Evolutionary conservation across 2,329 filamentous ascomycete genomes (phyloP), one percentile per base, ranked within the genome.

Genomic region (Colletotrichum lindemuthianum): DNA sequence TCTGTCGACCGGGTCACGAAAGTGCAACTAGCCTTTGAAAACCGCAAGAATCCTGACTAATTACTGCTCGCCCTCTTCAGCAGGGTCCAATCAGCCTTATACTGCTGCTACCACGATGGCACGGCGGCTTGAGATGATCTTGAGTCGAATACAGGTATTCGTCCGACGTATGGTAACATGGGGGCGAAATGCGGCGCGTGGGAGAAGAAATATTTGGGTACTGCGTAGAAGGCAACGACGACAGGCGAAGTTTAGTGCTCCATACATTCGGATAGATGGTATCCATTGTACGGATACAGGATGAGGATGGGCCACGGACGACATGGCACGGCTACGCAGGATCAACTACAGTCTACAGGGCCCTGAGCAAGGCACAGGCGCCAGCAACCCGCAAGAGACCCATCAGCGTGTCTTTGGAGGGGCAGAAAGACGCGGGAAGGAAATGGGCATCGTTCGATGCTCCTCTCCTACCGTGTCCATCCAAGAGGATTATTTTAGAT

Each of bases 401-500:
- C 15, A 34, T 34, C 15, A 32, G 37, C 41, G 43, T 12, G 41
- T 32, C 48, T 56, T 39, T 47, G 16, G 33, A 37, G 57, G 44
- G 34, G 16, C 40, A 10, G 43, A 40, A 51, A 24, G 45, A 10
- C 36, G 48, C 24, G 58, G 58, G 44, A 51, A 32, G 44, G 40
- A 52, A 61, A 65, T 56, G 51, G 34, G 24, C 51, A 56, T 61
- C 57, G 47, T 61, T 65, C 45, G 44, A 56, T 39, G 32, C 39
- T 65, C 40, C 34, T 48, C 60, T 51, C 40, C 40, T 39, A 36
- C 40, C 45, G 24, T 51, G 39, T n/a, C 24, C 8, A 16, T 61
- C 61, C 58, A 61, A 60, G 57, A 56, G 50, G 58, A 24, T 56
- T 61, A 65, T 61, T 56, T 52, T 65, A 43, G 51, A 61, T 56